phyloP scores from a whole-genome alignment of 495 filamentous ascomycete species.

The Aspergillus hancockii region DNA sequence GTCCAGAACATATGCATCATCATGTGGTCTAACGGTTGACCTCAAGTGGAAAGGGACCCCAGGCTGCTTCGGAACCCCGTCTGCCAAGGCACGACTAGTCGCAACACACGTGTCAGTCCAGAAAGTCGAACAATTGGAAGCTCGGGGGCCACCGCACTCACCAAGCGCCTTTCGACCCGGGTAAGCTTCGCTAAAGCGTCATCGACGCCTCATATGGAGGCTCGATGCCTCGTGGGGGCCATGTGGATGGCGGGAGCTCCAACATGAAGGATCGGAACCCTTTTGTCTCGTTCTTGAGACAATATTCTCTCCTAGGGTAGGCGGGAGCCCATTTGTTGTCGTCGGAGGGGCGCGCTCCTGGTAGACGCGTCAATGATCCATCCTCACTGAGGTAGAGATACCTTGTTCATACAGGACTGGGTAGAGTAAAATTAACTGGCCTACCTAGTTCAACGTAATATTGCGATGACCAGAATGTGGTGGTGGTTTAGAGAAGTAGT shows the following conservation, averaged over 20 bases:
- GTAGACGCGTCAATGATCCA: no score
- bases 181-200: constrained; percentile 13
- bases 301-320: no score
- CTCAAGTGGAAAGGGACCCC: not conserved
- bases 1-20: not conserved
- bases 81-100: not conserved
- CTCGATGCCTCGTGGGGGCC: not conserved
- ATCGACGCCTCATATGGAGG: not conserved
- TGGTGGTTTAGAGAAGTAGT: no score
- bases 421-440: no score
- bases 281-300: not conserved
- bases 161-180: constrained; percentile 6
- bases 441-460: no score
- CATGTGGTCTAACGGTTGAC: constrained; percentile 6
- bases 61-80: not conserved
- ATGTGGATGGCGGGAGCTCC: not conserved
- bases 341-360: no score
- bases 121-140: not conserved
- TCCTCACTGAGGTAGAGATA: no score
- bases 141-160: not conserved
- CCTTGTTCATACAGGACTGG: no score
- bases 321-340: no score
- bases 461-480: no score
- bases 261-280: no score
- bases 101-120: not conserved